phyloP scores from a whole-genome alignment of 306 rosid genomes.

The Crotalaria pallida region DNA sequence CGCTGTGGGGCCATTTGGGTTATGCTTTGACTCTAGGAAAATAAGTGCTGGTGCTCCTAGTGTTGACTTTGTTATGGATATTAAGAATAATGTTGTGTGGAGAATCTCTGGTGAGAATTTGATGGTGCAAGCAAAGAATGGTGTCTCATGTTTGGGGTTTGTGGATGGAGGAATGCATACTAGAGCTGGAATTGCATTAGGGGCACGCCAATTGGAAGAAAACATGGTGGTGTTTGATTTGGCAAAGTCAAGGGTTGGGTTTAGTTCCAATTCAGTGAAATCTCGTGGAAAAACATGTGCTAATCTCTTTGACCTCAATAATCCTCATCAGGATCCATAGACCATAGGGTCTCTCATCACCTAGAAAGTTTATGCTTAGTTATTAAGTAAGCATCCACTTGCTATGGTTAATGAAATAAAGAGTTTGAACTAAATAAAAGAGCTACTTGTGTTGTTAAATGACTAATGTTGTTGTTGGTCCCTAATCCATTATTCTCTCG shows the following conservation, averaged over 20 bases:
- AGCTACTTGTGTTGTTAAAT: neutral
- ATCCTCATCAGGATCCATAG: neutral
- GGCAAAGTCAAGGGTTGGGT: slow-evolving; percentile 38
- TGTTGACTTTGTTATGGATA: slow-evolving; percentile 40
- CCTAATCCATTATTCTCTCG: neutral
- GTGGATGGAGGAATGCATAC: slow-evolving; percentile 43
- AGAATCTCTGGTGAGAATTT: slow-evolving; percentile 33
- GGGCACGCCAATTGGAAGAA: slow-evolving; percentile 43
- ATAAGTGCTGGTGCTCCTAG: neutral
- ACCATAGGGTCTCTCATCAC: neutral
- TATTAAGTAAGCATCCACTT: neutral
- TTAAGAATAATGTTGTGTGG: slow-evolving; percentile 27
- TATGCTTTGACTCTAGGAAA: slow-evolving; percentile 32
- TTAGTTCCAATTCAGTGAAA: slow-evolving; percentile 29
- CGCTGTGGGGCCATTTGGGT: slow-evolving; percentile 40
- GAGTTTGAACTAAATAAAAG: neutral
- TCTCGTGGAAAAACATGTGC: slow-evolving; percentile 32
- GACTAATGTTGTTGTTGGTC: neutral
- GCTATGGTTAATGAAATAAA: neutral
- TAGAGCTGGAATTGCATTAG: slow-evolving; percentile 26
- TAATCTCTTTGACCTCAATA: slow-evolving; percentile 27
- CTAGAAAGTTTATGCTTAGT: neutral
- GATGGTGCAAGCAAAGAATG: slow-evolving; percentile 27
- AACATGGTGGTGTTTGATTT: slow-evolving; percentile 39
- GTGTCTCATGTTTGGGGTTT: slow-evolving; percentile 42